phyloP scores from a whole-genome alignment of 139 green algal species.

The Chlamydomonas asymmetrica region DNA sequence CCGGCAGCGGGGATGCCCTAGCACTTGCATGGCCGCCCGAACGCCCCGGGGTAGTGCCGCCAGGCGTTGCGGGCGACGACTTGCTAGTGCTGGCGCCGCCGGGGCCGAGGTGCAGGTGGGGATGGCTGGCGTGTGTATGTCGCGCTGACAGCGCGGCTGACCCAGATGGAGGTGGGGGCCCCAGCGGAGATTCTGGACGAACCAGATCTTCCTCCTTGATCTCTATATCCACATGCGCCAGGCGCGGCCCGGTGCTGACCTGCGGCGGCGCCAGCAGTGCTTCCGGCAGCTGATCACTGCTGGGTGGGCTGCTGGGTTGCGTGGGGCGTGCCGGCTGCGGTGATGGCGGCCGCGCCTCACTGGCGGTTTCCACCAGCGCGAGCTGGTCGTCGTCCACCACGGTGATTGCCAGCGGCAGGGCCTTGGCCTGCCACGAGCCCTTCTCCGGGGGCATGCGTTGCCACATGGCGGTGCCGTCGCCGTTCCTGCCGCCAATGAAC shows the following conservation, averaged over 20 bases:
- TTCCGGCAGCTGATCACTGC: constrained; percentile 6
- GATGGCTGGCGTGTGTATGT: no score
- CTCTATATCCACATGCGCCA: no score
- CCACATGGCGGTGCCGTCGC: constrained; percentile 19
- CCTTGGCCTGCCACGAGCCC: constrained; percentile 17
- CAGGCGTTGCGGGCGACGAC: no score
- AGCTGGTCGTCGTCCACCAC: background rate
- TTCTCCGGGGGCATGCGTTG: constrained; percentile 5
- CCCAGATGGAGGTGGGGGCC: no score
- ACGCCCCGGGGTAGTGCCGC: no score
- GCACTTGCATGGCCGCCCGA: no score
- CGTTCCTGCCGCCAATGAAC: constrained; percentile 2
- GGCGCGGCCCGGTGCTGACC: constrained; percentile 5
- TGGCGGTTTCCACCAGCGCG: background rate
- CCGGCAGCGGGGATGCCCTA: no score
- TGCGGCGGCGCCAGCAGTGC: constrained; percentile 22
- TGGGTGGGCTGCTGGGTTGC: constrained; percentile 3
- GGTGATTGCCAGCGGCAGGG: constrained; percentile 19
- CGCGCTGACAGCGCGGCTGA: no score
- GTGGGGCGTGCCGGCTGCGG: background rate
- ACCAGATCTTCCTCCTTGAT: no score
- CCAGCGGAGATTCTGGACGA: no score
- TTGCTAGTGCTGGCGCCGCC: no score
- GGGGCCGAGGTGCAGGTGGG: no score
- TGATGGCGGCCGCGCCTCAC: background rate